Percentiles rank a stretch among this genome's conserved stretches.
phyloP scores from a whole-genome alignment of 805 yeast genomes.

The Jamesozyma piceae region DNA sequence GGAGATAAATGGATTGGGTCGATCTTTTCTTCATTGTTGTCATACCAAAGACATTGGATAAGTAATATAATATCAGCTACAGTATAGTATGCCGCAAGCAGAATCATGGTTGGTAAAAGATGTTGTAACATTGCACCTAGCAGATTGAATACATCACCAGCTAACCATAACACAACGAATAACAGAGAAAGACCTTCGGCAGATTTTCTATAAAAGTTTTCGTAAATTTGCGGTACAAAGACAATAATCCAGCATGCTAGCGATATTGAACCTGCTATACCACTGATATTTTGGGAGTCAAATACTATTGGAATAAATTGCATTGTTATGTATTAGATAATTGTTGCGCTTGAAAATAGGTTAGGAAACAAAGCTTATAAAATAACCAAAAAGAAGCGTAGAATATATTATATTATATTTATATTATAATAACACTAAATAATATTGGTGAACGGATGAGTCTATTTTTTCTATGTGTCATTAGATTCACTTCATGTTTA shows the following conservation, averaged over 20 bases:
- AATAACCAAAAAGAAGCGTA: too few relatives aligned
- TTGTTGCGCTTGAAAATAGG: too few relatives aligned
- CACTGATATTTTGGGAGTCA: slow-evolving; percentile 64
- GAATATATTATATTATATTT: too few relatives aligned
- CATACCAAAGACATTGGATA: slow-evolving; percentile 76
- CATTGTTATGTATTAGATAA: too few relatives aligned
- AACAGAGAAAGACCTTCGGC: slow-evolving; percentile 84
- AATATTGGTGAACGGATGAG: too few relatives aligned
- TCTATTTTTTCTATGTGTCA: too few relatives aligned
- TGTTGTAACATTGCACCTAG: slow-evolving; percentile 85
- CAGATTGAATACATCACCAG: slow-evolving; percentile 90
- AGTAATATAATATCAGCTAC: slow-evolving; percentile 79
- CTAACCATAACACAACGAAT: slow-evolving; percentile 83
- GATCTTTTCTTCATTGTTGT: slow-evolving; percentile 38
- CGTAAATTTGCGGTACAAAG: slow-evolving; percentile 93
- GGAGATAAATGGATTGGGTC: slow-evolving; percentile 80
- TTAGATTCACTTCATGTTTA: too few relatives aligned
- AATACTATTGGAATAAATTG: slow-evolving; percentile 42
- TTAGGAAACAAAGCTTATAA: too few relatives aligned
- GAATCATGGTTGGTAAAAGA: slow-evolving; percentile 87
- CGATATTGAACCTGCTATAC: slow-evolving; percentile 70
- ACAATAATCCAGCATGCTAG: slow-evolving; percentile 97
- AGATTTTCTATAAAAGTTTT: slow-evolving; percentile 74
- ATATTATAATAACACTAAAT: too few relatives aligned
- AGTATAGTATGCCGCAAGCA: slow-evolving; percentile 87